Conservation (phyloP, 352 stramenopile species). For the Phytophthora hibernalis region DNA sequence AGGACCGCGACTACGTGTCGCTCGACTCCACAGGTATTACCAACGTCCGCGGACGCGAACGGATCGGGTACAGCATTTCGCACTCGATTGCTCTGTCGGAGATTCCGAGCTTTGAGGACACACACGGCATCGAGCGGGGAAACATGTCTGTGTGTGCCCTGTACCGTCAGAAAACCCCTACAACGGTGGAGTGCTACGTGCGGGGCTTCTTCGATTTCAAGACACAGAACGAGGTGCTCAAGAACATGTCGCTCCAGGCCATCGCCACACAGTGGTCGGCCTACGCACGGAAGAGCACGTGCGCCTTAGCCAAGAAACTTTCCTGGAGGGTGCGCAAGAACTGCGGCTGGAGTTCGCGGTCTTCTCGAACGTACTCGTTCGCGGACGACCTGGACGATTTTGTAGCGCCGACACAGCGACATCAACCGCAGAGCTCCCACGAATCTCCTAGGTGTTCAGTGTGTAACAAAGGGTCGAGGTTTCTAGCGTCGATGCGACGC, state of each 20-base stretch:
- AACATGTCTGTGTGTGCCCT: slow-evolving; percentile 55
- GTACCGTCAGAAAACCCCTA: slow-evolving; percentile 41
- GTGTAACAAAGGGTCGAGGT: slow-evolving; percentile 34
- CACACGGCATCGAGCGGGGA: slow-evolving; percentile 46
- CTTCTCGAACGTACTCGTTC: slow-evolving; percentile 41
- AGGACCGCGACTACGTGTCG: slow-evolving; percentile 43
- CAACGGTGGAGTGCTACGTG: slow-evolving; percentile 57
- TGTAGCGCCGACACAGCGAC: slow-evolving; percentile 17
- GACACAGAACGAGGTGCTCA: slow-evolving; percentile 37
- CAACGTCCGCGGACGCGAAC: slow-evolving; percentile 29
- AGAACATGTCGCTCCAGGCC: slow-evolving; percentile 40
- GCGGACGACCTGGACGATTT: slow-evolving; percentile 42
- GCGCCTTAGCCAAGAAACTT: slow-evolving; percentile 49
- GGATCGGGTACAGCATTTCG: slow-evolving; percentile 51
- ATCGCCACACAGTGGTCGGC: slow-evolving; percentile 43
- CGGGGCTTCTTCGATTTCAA: slow-evolving; percentile 49
- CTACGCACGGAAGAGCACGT: slow-evolving; percentile 43
- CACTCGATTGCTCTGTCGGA: slow-evolving; percentile 50
- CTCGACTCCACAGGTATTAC: slow-evolving; percentile 48
- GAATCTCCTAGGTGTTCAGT: slow-evolving; percentile 26
- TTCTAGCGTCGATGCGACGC: slow-evolving; percentile 33
- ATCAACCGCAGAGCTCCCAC: slow-evolving; percentile 1
- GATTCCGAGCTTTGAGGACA: slow-evolving; percentile 38
- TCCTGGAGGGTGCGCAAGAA: slow-evolving; percentile 42
- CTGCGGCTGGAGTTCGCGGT: slow-evolving; percentile 36